Evolutionary conservation across 176 grass and related monocot genomes (phyloP), one percentile per base, ranked within the genome.

Genomic region (Areca catechu): DNA sequence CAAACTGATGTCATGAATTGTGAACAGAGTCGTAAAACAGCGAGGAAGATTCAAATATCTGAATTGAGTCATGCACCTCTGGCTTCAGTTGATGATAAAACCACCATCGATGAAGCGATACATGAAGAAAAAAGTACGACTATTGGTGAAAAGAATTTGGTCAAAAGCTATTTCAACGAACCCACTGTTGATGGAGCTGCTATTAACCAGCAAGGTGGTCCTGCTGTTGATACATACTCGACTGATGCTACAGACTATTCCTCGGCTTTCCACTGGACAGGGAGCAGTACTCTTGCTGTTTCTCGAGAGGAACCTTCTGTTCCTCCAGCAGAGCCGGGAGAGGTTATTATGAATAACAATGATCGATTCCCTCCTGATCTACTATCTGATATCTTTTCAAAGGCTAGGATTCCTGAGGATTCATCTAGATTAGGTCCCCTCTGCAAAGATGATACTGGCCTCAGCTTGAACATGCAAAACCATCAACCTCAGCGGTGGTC

Each of bases 321-420:
- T 71, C 72, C 68, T 27, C 58, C 29, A 34, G 61, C 29, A 61
- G 62, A 86, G 24, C 80, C 71, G 67, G 81, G 28, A 62, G 85
- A 82, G 57, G 66, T 81, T 59, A 48, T 70, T 77, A 78, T 79
- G 57, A 76, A 74, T 68, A 86, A 67, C 34, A 74, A 82, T 82
- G 82, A 83, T 49, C 75, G 58, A n/a, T 77, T 71, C 49, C 80
- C 92, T 58, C 92, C 81, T 63, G 81, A 98, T 54, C 69, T 98
- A 60, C 84, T 98, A 66, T 89, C 84, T 54, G 88, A 98, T 82
- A 93, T 98, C 68, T 98, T 98, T 69, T 66, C 76, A 51, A 90
- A 85, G 61, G 86, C 83, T 60, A 82, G 80, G 61, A 74, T 68
- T 71, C 70, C 79, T 65, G 82, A 75, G 56, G 73, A 81, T 60